Evolutionary conservation across 345 rosid genomes (phyloP).

Genomic region (Trapa bicornis): DNA sequence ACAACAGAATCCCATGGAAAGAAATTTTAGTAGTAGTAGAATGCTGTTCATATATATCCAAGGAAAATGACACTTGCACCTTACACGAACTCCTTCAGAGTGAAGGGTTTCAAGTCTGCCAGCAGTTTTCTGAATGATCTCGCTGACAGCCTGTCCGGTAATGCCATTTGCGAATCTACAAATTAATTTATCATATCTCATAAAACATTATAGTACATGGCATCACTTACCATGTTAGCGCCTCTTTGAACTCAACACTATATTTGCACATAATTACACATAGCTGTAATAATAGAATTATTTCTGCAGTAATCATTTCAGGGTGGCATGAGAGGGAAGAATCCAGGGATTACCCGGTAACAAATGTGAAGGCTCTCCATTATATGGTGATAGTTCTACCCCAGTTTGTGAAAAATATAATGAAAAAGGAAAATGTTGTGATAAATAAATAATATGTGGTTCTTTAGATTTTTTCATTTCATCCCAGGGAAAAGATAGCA

Average conservation of each 20-base stretch:
- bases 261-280: not conserved
- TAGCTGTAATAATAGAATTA: not conserved
- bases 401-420: not conserved
- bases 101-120: conserved; percentile 88
- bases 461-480: too few species aligned
- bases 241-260: not conserved
- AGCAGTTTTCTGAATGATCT: conserved; percentile 68
- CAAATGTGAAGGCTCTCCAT: not conserved
- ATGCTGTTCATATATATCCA: not conserved
- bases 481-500: not conserved
- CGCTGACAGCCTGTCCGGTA: conserved; percentile 44
- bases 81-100: conserved; percentile 95
- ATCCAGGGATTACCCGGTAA: not conserved
- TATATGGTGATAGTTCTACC: not conserved
- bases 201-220: not conserved
- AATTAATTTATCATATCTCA: conserved; percentile 3
- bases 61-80: conserved; percentile 11
- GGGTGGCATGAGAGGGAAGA: not conserved
- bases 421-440: not conserved
- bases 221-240: not conserved
- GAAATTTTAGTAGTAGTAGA: not conserved
- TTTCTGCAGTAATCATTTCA: not conserved
- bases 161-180: conserved; percentile 76
- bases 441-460: not conserved
- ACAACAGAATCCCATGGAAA: not conserved